phyloP scores from a whole-genome alignment of 129 eudicot species.

The Chrysanthemum seticuspe region DNA sequence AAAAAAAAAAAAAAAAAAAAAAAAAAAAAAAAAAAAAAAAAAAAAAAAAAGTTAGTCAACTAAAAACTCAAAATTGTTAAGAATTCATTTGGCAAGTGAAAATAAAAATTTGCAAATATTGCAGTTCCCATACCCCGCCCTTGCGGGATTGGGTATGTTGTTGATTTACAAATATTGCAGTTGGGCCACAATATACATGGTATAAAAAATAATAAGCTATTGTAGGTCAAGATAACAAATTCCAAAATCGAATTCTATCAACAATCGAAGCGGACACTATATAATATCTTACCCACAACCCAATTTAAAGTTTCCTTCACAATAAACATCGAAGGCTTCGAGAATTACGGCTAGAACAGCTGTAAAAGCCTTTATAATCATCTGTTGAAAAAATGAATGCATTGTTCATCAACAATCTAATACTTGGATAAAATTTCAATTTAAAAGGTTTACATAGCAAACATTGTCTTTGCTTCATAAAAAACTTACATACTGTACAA shows the following conservation, averaged over 20 bases:
- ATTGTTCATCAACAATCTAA: slow-evolving; percentile 3
- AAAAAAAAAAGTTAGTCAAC: slow-evolving; percentile 2
- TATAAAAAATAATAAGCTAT: not conserved
- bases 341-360: slow-evolving; percentile 85
- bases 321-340: slow-evolving; percentile 75
- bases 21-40: not conserved
- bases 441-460: not conserved
- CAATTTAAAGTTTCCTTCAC: slow-evolving; percentile 95
- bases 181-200: not conserved
- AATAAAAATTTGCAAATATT: not conserved
- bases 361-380: slow-evolving; percentile 92
- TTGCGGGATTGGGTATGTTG: too few relatives aligned
- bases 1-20: not conserved
- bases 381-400: slow-evolving; percentile 43
- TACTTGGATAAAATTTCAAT: not conserved
- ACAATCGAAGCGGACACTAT: too few relatives aligned
- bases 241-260: too few relatives aligned
- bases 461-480: not conserved
- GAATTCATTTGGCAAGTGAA: not conserved
- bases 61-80: not conserved
- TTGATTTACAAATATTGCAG: not conserved
- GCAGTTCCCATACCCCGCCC: too few relatives aligned
- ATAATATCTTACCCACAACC: slow-evolving; percentile 74
- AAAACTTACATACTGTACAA: slow-evolving; percentile 86
- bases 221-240: too few relatives aligned